phyloP scores from a whole-genome alignment of 352 stramenopile genomes.

The Globisporangium acanthophoron region DNA sequence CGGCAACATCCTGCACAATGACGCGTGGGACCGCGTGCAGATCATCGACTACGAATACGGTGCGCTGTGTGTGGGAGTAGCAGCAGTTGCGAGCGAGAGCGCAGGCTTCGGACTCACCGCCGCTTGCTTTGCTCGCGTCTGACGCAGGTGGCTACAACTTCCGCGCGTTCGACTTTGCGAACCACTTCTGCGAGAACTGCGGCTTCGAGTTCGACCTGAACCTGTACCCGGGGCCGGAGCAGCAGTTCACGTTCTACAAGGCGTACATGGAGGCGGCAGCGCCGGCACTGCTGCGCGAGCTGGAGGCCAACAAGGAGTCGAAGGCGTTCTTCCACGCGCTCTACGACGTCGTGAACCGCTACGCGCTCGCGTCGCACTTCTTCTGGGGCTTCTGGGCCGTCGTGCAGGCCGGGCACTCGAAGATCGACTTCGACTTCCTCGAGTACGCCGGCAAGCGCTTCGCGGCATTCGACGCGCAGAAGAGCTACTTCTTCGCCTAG shows the following conservation, averaged over 20 bases:
- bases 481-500: slow-evolving; percentile 50
- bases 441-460: slow-evolving; percentile 83
- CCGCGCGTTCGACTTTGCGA: slow-evolving; percentile 92
- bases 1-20: slow-evolving; percentile 80
- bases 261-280: slow-evolving; percentile 73
- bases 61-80: neutral
- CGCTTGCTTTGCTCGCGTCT: neutral
- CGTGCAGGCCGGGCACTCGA: slow-evolving; percentile 87
- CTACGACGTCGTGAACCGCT: slow-evolving; percentile 82
- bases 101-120: too few species aligned
- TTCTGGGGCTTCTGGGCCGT: slow-evolving; percentile 95
- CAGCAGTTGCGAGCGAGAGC: too few species aligned
- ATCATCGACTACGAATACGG: slow-evolving; percentile 95
- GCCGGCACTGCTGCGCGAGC: slow-evolving; percentile 49
- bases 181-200: slow-evolving; percentile 94
- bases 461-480: slow-evolving; percentile 71
- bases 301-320: slow-evolving; percentile 66
- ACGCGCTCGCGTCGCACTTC: slow-evolving; percentile 86
- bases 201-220: slow-evolving; percentile 90
- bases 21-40: slow-evolving; percentile 77
- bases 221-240: slow-evolving; percentile 73
- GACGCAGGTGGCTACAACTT: slow-evolving; percentile 86
- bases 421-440: slow-evolving; percentile 89
- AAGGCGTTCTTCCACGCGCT: slow-evolving; percentile 84
- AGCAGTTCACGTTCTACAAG: slow-evolving; percentile 85